These are phyloP conservation scores for Giardia duodenalis DNA, from an alignment of 208 protist species.

Conservation along the genomic window DNA sequence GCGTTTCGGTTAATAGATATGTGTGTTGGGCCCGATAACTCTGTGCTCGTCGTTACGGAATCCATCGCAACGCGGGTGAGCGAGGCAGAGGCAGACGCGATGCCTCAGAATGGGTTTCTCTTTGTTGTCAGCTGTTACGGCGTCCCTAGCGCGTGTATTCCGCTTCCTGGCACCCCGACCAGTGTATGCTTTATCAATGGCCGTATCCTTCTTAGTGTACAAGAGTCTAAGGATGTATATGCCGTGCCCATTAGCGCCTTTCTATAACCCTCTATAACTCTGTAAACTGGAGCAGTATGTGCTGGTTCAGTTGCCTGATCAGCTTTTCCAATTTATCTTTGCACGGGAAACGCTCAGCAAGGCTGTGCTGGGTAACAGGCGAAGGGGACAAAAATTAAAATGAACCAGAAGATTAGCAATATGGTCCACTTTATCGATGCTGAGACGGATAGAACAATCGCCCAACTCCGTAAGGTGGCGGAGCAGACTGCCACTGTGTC, in stretches of 20 bases:
- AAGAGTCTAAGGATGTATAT: not conserved
- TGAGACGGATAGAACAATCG: not conserved
- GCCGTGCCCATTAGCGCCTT: not conserved
- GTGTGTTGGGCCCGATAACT: not conserved
- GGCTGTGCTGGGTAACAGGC: no score
- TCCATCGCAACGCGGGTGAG: not conserved
- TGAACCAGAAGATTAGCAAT: not conserved
- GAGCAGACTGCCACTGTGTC: not conserved
- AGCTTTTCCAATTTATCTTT: no score
- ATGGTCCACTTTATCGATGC: not conserved
- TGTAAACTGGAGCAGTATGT: no score
- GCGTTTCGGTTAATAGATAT: conserved; percentile 7
- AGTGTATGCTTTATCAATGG: conserved; percentile 26
- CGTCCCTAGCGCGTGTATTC: not conserved
- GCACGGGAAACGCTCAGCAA: no score
- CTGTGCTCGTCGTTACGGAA: not conserved
- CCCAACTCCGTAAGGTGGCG: not conserved
- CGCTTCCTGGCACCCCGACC: not conserved
- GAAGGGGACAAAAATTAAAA: not conserved
- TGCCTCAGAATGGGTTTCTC: not conserved
- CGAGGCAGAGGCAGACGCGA: not conserved
- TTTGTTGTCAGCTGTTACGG: conserved; percentile 6
- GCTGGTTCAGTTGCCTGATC: no score
- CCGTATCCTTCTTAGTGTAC: not conserved
- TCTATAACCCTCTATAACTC: not conserved